Conservation (phyloP, 2,329 filamentous ascomycete genomes). For the Colletotrichum aenigma region DNA sequence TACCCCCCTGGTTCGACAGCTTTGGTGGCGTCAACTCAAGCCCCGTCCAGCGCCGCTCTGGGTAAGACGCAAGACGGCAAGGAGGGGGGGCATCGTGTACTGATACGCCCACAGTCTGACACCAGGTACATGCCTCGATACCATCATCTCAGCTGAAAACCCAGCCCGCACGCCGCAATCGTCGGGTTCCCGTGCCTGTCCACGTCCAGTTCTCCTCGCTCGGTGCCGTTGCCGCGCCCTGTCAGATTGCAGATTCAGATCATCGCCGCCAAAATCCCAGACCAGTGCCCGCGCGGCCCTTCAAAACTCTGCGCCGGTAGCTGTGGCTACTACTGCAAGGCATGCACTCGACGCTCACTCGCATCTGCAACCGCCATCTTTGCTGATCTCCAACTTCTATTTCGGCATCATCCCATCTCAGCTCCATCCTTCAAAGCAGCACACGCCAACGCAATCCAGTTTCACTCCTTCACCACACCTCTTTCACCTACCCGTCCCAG, state of each 20-base stretch:
- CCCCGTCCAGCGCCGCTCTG: not conserved
- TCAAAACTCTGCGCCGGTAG: not conserved
- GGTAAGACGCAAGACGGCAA: not conserved
- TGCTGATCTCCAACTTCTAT: not conserved
- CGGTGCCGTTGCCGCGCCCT: not conserved
- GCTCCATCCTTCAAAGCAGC: not conserved
- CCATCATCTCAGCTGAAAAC: not conserved
- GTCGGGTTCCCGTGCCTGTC: not conserved
- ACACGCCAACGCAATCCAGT: not conserved
- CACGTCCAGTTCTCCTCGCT: not conserved
- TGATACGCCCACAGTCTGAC: not conserved
- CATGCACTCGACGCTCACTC: not conserved
- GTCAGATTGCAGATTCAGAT: not conserved
- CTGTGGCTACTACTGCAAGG: not conserved
- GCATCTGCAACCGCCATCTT: not conserved
- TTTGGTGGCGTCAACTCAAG: not conserved
- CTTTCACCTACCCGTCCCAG: not conserved
- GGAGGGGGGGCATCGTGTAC: not conserved
- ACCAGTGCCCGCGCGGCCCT: not conserved
- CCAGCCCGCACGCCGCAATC: not conserved
- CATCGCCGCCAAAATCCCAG: not conserved
- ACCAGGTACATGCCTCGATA: not conserved
- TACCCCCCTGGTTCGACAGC: not conserved
- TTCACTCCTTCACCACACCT: not conserved
- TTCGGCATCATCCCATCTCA: not conserved